Base-by-base conservation (phyloP, 192 early-diverging fungal species). In the Podila clonocystis region DNA sequence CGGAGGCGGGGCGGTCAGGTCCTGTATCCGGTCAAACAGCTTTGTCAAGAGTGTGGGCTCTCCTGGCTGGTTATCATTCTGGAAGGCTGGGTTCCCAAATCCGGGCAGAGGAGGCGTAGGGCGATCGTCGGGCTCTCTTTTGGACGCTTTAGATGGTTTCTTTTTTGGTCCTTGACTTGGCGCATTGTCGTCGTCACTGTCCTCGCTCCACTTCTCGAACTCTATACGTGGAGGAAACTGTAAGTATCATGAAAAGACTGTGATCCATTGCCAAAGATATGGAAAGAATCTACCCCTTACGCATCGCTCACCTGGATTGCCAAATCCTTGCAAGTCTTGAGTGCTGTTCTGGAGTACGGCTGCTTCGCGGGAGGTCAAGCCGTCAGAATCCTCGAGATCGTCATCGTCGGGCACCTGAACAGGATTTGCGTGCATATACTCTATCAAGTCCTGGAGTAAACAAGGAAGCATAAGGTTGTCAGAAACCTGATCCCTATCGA, bases 351-450 rank as follows among this genome's bases (percentile, higher is more conserved):
- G 50, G 55, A 80, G 38, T 3, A 80, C 77, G 0, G 62, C 71
- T 9, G 62, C 62, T 22, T 80, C 77, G 45, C 58, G 67, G 0
- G 62, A 61, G 7, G 77, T 80, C n/a, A 58, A 61, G 0, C 22
- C 30, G 6, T 65, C 59, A 20, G 12, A 26, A 1, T 26, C 6
- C 22, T 48, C 62, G 1, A 24, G 15, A 20, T 61, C 26, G 26
- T 38, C 34, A 5, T 62, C 52, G 2, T 73, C 71, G 4, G 50
- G 41, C 7, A 69, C 77, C 17, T 65, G 70, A 7, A 73, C 77
- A 3, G 77, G 77, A 29, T 80, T 80, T n/a, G 77, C 52, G 33
- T 80, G 70, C 77, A 80, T 80, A 19, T 80, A 80, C 24, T 80
- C 77, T 8, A 80, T 64, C 12, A 80, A 31, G 38, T 80, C 77